Conservation (phyloP, 176 grass and related monocot species). For the Miscanthus lutarioriparius region DNA sequence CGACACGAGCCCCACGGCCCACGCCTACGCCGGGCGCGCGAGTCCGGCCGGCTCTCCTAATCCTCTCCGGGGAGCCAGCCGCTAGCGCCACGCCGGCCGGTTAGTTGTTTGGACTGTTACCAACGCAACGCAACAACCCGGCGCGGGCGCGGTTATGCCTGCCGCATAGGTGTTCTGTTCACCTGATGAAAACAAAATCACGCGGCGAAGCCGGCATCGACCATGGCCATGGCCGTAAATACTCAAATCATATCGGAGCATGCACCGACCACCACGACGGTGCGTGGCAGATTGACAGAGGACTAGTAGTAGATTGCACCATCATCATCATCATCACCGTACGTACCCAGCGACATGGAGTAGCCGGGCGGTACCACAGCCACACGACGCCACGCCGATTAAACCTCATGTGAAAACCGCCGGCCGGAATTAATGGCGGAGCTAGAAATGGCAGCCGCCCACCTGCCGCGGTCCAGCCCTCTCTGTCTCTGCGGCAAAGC, state of each 20-base stretch:
- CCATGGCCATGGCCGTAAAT: too few species aligned
- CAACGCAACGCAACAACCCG: background rate
- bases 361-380: background rate
- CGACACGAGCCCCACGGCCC: background rate
- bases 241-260: too few species aligned
- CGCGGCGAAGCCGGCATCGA: too few species aligned
- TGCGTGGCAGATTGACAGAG: background rate
- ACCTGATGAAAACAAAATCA: background rate
- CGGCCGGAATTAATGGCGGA: constrained; percentile 48
- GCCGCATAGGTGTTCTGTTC: background rate
- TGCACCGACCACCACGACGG: background rate
- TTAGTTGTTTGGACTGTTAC: background rate
- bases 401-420: constrained; percentile 35
- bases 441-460: constrained; percentile 45
- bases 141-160: background rate
- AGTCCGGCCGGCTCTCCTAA: background rate
- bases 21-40: background rate
- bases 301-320: background rate
- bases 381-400: background rate
- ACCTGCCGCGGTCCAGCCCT: constrained; percentile 43
- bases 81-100: background rate
- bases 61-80: too few species aligned
- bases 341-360: background rate
- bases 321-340: background rate
- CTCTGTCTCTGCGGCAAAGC: background rate